Conservation (phyloP, 1,284 basidiomycete species). For the Lentinus polychrous region DNA sequence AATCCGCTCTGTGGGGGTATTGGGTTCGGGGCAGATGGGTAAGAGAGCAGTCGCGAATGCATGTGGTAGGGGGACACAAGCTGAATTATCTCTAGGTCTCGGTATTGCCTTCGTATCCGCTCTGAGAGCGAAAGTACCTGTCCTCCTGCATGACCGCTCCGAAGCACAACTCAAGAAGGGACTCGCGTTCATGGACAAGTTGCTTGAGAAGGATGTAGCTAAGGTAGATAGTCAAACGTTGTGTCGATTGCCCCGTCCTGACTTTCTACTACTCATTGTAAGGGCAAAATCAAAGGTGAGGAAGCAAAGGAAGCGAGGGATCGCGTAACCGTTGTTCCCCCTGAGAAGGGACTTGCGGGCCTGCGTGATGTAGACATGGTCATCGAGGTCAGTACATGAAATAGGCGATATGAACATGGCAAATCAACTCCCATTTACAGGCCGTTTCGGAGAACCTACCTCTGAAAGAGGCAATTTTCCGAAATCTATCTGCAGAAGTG, state of each 20-base stretch:
- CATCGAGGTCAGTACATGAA: conserved; percentile 59
- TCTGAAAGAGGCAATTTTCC: conserved; percentile 80
- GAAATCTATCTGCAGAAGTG: conserved; percentile 60
- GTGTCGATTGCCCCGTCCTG: not conserved
- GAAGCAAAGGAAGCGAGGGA: conserved; percentile 71
- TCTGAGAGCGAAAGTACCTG: conserved; percentile 70
- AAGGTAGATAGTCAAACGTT: conserved; percentile 36
- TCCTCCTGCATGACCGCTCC: conserved; percentile 62
- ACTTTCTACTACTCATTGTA: not conserved
- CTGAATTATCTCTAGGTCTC: conserved; percentile 31
- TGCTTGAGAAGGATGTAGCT: conserved; percentile 82
- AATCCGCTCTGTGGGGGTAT: conserved; percentile 60
- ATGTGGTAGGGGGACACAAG: not conserved
- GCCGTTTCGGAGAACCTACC: conserved; percentile 85
- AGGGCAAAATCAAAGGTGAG: conserved; percentile 65
- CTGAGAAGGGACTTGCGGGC: conserved; percentile 40
- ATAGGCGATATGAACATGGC: not conserved
- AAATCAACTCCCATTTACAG: conserved; percentile 30
- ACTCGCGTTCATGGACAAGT: conserved; percentile 67
- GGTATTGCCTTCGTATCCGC: conserved; percentile 87
- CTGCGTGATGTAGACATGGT: conserved; percentile 83
- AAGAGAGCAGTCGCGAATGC: conserved; percentile 10
- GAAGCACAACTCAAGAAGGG: conserved; percentile 63
- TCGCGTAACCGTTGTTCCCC: conserved; percentile 50
- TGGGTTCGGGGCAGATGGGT: conserved; percentile 86